Conservation (phyloP, 1,284 basidiomycete species). For the Sphagnurus paluster region DNA sequence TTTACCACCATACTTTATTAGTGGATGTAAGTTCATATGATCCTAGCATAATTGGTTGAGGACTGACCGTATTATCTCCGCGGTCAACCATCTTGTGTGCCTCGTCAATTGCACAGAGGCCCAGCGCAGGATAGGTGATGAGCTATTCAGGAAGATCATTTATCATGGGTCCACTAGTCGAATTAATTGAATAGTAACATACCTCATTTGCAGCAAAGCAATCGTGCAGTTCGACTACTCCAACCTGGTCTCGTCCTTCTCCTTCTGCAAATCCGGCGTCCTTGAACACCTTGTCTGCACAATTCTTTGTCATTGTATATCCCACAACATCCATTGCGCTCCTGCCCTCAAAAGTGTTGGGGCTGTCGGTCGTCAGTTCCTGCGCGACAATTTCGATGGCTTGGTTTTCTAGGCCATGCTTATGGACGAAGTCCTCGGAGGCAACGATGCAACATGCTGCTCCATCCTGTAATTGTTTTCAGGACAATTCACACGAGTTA, state of each 20-base stretch:
- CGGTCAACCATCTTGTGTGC: constrained; percentile 77
- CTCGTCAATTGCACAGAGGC: constrained; percentile 68
- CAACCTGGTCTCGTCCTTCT: constrained; percentile 72
- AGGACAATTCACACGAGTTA: constrained; percentile 1
- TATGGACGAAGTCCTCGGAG: constrained; percentile 80
- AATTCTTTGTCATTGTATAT: constrained; percentile 71
- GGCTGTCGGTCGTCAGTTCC: constrained; percentile 65
- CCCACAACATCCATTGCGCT: constrained; percentile 78
- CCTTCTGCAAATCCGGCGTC: constrained; percentile 69
- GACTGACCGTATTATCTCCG: constrained; percentile 77
- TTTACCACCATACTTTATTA: constrained; percentile 73
- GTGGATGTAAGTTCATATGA: constrained; percentile 1
- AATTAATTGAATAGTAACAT: neutral
- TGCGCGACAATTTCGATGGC: constrained; percentile 79
- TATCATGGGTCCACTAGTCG: neutral
- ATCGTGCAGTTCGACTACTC: constrained; percentile 84
- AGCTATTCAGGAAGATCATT: constrained; percentile 44
- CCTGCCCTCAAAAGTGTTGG: constrained; percentile 59
- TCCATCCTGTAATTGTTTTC: constrained; percentile 64
- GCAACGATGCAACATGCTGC: constrained; percentile 77
- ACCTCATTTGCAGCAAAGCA: constrained; percentile 83
- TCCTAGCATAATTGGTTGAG: neutral
- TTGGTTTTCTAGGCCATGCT: constrained; percentile 78
- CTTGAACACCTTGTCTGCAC: constrained; percentile 71
- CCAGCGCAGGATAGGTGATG: constrained; percentile 82